Evolutionary conservation across 495 filamentous ascomycete species (phyloP).

Genomic region (Thozetella sp.): DNA sequence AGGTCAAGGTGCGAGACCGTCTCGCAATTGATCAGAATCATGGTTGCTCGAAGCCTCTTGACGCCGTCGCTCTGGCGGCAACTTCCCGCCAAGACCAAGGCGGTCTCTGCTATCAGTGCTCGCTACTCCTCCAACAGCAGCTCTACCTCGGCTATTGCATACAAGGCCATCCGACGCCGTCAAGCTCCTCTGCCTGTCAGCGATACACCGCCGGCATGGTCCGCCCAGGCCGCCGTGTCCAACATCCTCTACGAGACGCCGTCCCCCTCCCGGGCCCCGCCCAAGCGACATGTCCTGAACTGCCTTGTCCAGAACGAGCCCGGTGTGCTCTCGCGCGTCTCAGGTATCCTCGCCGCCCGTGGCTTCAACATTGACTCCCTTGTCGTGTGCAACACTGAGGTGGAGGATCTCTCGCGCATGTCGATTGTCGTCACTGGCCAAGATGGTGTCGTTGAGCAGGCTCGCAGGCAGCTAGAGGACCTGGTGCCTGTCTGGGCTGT

Average conservation of each 20-base stretch:
- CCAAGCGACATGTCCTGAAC: slow-evolving; percentile 94
- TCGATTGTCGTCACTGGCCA: slow-evolving; percentile 96
- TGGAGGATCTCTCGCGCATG: slow-evolving; percentile 97
- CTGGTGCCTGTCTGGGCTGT: slow-evolving; percentile 98
- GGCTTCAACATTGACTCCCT: slow-evolving; percentile 99
- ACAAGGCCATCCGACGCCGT: slow-evolving; percentile 95
- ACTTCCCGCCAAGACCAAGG: slow-evolving; percentile 23
- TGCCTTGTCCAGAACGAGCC: slow-evolving; percentile 99
- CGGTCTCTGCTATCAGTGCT: slow-evolving; percentile 15
- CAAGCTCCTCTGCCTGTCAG: slow-evolving; percentile 78
- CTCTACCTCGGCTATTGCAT: slow-evolving; percentile 91
- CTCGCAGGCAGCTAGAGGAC: slow-evolving; percentile 92
- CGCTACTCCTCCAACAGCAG: slow-evolving; percentile 43
- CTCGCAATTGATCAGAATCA: slow-evolving; percentile 27
- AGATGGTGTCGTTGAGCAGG: slow-evolving; percentile 97
- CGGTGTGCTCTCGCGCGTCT: slow-evolving; percentile 93
- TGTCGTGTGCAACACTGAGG: slow-evolving; percentile 96
- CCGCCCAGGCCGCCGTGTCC: slow-evolving; percentile 91
- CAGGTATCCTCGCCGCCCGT: slow-evolving; percentile 91
- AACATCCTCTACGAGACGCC: slow-evolving; percentile 99
- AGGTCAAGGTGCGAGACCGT: background rate
- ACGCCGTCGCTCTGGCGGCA: slow-evolving; percentile 33
- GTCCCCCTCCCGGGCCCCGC: slow-evolving; percentile 75
- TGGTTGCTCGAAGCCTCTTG: slow-evolving; percentile 46
- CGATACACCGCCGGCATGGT: slow-evolving; percentile 80